Base-by-base conservation (phyloP, 148 eudicot species). In the Amaranthus cruentus region DNA sequence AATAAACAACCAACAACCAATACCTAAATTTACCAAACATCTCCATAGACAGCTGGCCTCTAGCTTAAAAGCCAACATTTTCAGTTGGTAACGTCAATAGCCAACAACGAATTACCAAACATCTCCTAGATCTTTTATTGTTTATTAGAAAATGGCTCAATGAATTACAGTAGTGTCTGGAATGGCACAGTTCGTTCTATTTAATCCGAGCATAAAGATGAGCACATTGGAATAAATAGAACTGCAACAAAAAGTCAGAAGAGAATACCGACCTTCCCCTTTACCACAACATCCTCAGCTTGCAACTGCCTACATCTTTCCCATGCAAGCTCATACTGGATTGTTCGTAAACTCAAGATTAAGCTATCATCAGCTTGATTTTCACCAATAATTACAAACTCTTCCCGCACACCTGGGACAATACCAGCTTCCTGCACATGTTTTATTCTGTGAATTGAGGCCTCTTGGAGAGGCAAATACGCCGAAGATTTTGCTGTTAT, bases 251-350 rank as follows among this genome's bases (percentile, higher is more conserved):
- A 55, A 21, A 49, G 7, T 9, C 47, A 28, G 52, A 59, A 9
- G 58, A 43, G 4, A 66, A 68, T 43, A 70, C 90, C 70, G 77
- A 90, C 98, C 92, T 87, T 89, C 21, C 97, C 97, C 90, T 88
- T 94, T 72, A 91, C 77, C 59, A 88, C 86, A 46, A 88, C 93
- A 81, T 94, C 98, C 82, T 91, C 98, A 61, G 91, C 91, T 88
- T 89, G 97, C 77, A 94, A 87, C 74, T 94, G 98, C 73, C 98
- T 86, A 68, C 98, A 94, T 42, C 98, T 80, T 78, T 94, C 98
- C 98, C 98, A 94, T 7, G 98, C 98, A 73, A 94, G 90, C 66
- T 85, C 90, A 77, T 87, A 85, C 84, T 94, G 98, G 68, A 85
- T 85, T 12, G 83, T 52, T 14, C 86, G 79, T 68, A 89, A 73